These are phyloP conservation scores for Colletotrichum sp. DNA, from an alignment of 2,329 filamentous ascomycete species.

Conservation along the genomic window DNA sequence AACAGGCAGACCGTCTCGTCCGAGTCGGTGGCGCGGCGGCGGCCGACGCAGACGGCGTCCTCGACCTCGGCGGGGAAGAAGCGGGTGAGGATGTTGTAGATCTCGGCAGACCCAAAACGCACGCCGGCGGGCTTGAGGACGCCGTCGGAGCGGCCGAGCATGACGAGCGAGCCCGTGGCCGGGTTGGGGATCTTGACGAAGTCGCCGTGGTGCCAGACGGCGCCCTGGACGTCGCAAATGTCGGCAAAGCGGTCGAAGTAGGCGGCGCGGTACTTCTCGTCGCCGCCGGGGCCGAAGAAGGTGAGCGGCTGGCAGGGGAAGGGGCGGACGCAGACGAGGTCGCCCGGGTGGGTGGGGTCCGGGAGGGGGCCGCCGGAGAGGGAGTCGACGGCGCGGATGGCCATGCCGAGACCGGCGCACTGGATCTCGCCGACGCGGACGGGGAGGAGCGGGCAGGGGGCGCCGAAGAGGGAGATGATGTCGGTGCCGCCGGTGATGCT, in stretches of 20 bases:
- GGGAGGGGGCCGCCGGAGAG: slow-evolving; percentile 59
- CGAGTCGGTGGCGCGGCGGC: slow-evolving; percentile 70
- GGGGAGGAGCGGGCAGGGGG: slow-evolving; percentile 77
- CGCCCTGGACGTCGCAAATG: slow-evolving; percentile 39
- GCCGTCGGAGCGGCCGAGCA: slow-evolving; percentile 92
- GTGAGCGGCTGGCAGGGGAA: slow-evolving; percentile 92
- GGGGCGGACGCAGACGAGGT: slow-evolving; percentile 83
- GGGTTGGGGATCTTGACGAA: slow-evolving; percentile 76
- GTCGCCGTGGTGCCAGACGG: slow-evolving; percentile 93
- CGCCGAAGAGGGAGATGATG: slow-evolving; percentile 93
- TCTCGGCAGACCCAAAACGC: slow-evolving; percentile 91
- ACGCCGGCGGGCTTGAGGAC: slow-evolving; percentile 93
- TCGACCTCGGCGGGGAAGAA: slow-evolving; percentile 81
- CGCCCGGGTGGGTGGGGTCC: slow-evolving; percentile 72
- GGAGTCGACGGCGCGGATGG: slow-evolving; percentile 67
- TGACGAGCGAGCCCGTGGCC: slow-evolving; percentile 77
- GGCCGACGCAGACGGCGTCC: slow-evolving; percentile 87
- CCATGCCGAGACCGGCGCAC: slow-evolving; percentile 80
- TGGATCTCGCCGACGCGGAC: slow-evolving; percentile 79
- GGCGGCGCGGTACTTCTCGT: slow-evolving; percentile 78
- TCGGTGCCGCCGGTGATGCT: slow-evolving; percentile 97
- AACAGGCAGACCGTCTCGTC: slow-evolving; percentile 93
- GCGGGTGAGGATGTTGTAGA: slow-evolving; percentile 90
- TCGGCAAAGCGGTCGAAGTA: slow-evolving; percentile 86
- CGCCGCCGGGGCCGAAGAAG: slow-evolving; percentile 80